Evolutionary conservation across 1,284 basidiomycete genomes (phyloP), one percentile per base, ranked within the genome.

Genomic region (Cerrena zonata): DNA sequence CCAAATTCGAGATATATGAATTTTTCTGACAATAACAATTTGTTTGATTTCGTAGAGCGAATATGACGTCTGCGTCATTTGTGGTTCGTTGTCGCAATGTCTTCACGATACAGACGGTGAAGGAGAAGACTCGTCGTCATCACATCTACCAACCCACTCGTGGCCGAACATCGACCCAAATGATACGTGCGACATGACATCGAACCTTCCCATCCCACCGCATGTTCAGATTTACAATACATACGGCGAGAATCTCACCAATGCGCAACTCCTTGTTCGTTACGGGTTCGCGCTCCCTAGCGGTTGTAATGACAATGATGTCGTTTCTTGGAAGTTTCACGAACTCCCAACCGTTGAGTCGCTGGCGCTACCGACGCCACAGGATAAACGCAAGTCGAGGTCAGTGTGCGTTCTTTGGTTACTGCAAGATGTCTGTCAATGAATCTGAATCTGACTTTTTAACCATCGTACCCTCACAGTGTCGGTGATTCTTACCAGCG

Each of bases 161-260:
- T n/a, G n/a, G n/a, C n/a, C n/a, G n/a, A 18, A 26, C 22, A 24
- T 52, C 12, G 46, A 47, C 15, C 37, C 18, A 13, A 62, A 25
- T 13, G 63, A 75, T 47, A 77, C 68, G 48, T 82, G 80, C 56
- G 82, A 85, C 56, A 86, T 88, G 84, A 79, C 86, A 12, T 71
- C 79, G 1, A 79, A 83, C 58, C 63, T 69, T 13, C 58, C 69
- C 24, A 73, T 90, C 40, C 65, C 70, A 2, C 69, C 78, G 0
- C 69, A 70, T 19, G 71, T 73, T 11, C 86, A 95, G 62, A 75
- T 94, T 4, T 92, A 82, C 76, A 96, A 95, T 67, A 88, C 86
- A 2, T 96, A 95, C 65, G 92, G 91, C 27, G 77, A 79, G 51
- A 69, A 66, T 2, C 72, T 90, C n/a, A 73, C 73, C 10, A 90